Conservation (phyloP, 73 alveolate genomes). For the Uronychia binucleata region DNA sequence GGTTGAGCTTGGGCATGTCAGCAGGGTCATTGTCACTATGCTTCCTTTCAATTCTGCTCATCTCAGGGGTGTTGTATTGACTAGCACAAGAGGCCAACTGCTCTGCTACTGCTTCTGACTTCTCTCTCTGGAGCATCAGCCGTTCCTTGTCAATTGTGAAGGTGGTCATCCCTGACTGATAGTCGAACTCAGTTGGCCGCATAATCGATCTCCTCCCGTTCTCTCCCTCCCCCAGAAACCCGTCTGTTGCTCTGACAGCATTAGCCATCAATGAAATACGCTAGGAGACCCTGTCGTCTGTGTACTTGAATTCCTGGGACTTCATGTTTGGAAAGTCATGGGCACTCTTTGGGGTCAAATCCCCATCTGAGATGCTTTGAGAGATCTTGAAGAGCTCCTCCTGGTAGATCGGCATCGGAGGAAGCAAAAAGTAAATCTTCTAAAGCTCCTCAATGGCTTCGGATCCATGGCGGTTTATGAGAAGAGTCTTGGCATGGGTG, state of each 20-base stretch:
- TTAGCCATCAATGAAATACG: background rate
- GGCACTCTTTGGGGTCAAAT: too few relatives aligned
- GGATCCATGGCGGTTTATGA: background rate
- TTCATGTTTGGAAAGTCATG: too few relatives aligned
- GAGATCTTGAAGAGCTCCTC: background rate
- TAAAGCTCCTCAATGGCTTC: conserved; percentile 15
- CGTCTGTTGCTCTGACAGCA: background rate
- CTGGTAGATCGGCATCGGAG: conserved; percentile 35
- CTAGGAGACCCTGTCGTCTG: background rate
- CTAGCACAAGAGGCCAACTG: too few relatives aligned
- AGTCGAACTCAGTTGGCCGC: background rate
- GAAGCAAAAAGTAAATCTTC: conserved; percentile 12
- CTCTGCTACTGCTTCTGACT: too few relatives aligned
- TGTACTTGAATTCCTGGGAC: too few relatives aligned
- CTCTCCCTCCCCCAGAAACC: background rate
- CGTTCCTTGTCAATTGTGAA: background rate
- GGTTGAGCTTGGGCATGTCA: too few relatives aligned
- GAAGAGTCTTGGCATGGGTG: conserved; percentile 7
- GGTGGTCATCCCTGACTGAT: background rate
- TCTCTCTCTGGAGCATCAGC: background rate
- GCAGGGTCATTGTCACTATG: too few relatives aligned
- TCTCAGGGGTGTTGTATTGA: too few relatives aligned
- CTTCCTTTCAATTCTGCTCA: too few relatives aligned
- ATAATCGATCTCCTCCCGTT: background rate
- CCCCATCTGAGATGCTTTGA: background rate